phyloP scores from a whole-genome alignment of 352 stramenopile genomes.

The Aphanomyces invadans region DNA sequence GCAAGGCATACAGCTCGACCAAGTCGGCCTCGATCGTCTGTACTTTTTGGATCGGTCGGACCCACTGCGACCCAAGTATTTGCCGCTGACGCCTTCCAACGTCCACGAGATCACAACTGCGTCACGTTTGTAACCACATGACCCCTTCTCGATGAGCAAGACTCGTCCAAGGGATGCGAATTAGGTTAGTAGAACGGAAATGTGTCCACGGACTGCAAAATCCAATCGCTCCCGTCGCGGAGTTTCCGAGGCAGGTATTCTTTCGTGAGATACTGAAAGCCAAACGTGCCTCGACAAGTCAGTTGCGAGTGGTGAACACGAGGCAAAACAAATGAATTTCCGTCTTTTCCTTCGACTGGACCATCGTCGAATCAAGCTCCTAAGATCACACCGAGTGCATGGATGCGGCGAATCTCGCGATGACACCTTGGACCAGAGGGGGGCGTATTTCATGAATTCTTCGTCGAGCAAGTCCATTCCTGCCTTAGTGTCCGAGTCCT shows the following conservation, averaged over 20 bases:
- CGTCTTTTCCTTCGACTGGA: constrained; percentile 81
- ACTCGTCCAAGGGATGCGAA: not conserved
- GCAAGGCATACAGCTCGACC: constrained; percentile 62
- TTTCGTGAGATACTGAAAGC: constrained; percentile 35
- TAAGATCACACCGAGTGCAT: constrained; percentile 78
- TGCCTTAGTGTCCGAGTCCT: constrained; percentile 84
- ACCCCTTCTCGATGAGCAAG: not conserved
- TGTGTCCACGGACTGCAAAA: no score
- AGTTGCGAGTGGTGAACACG: not conserved
- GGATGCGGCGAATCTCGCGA: no score
- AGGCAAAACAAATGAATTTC: constrained; percentile 58
- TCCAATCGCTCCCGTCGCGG: not conserved
- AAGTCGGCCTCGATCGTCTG: constrained; percentile 41
- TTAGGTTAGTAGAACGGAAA: no score
- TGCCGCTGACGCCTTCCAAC: constrained; percentile 44
- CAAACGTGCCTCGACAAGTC: constrained; percentile 57
- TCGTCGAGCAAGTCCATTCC: constrained; percentile 80
- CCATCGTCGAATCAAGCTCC: constrained; percentile 84
- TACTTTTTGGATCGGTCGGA: constrained; percentile 46
- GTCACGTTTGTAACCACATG: constrained; percentile 39
- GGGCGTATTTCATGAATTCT: constrained; percentile 85
- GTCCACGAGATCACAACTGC: constrained; percentile 46
- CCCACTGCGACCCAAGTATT: constrained; percentile 35
- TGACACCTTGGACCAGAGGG: constrained; percentile 9
- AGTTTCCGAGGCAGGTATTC: not conserved